Conservation (phyloP, 306 rosid genomes). For the Pueraria montana region DNA sequence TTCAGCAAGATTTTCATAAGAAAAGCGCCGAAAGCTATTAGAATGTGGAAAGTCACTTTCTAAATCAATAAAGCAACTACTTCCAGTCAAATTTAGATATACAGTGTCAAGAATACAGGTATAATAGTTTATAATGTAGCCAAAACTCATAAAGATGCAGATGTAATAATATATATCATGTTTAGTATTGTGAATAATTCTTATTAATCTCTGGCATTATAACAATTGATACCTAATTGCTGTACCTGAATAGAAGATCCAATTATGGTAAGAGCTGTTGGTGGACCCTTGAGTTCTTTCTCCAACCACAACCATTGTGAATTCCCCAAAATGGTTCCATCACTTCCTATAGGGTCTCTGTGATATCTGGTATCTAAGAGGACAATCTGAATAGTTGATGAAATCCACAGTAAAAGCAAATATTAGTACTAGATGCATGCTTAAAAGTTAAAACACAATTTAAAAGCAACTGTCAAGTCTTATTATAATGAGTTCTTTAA, state of each 20-base stretch:
- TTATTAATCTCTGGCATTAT: constrained; percentile 13
- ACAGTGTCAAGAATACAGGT: not conserved
- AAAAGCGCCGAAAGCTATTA: constrained; percentile 12
- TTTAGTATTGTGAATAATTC: constrained; percentile 1
- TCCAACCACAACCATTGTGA: constrained; percentile 86
- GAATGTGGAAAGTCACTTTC: not conserved
- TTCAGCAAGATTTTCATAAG: constrained; percentile 26
- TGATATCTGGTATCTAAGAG: constrained; percentile 86
- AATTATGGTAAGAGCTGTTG: constrained; percentile 74
- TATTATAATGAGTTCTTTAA: not conserved
- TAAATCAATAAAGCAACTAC: not conserved
- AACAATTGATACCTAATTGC: constrained; percentile 17
- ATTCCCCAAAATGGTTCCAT: constrained; percentile 78
- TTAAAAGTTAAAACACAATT: not conserved
- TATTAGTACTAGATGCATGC: constrained; percentile 43
- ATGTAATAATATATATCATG: not conserved
- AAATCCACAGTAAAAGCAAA: constrained; percentile 17
- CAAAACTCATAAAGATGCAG: constrained; percentile 35
- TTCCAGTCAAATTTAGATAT: constrained; percentile 1
- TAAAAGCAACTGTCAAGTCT: constrained; percentile 13
- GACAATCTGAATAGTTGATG: constrained; percentile 53
- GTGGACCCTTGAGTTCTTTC: constrained; percentile 69
- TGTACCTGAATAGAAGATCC: constrained; percentile 85
- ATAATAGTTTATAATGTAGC: not conserved
- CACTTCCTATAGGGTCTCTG: constrained; percentile 80